phyloP scores from a whole-genome alignment of 257 asterid genomes.

The Solanum tacnaense region DNA sequence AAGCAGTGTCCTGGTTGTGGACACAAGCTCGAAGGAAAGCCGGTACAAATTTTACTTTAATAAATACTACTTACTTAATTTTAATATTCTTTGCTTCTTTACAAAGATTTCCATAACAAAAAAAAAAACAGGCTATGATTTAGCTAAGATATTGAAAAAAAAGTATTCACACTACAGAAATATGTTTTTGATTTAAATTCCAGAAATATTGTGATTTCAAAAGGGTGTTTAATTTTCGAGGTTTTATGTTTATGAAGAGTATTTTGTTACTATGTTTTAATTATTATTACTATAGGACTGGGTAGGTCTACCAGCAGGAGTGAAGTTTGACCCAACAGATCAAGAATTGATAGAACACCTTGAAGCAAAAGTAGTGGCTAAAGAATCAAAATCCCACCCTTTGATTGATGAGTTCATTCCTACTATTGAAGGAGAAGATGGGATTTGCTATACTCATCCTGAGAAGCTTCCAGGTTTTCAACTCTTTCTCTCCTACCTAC shows the following conservation, averaged over 20 bases:
- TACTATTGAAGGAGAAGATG: slow-evolving; percentile 67
- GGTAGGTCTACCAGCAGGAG: slow-evolving; percentile 99
- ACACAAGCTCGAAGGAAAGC: slow-evolving; percentile 83
- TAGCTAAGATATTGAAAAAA: background rate
- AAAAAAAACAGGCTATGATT: background rate
- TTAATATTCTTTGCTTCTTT: slow-evolving; percentile 37
- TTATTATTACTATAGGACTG: slow-evolving; percentile 45
- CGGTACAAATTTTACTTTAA: slow-evolving; percentile 33
- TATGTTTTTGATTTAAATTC: background rate
- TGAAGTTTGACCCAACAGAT: slow-evolving; percentile 96
- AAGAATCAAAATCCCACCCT: slow-evolving; percentile 85
- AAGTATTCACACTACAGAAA: background rate
- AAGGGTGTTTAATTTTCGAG: background rate
- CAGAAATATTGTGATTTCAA: background rate
- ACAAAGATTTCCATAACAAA: slow-evolving; percentile 1
- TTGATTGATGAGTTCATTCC: slow-evolving; percentile 72
- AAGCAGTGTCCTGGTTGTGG: slow-evolving; percentile 98
- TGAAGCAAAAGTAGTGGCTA: slow-evolving; percentile 80
- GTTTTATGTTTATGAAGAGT: background rate
- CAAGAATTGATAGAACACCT: slow-evolving; percentile 96
- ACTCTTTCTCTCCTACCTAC: background rate
- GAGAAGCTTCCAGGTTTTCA: slow-evolving; percentile 57
- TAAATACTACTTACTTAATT: background rate
- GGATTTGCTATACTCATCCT: slow-evolving; percentile 62
- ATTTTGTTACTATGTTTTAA: background rate